Percentiles rank a stretch among this genome's conserved stretches.
phyloP scores from a whole-genome alignment of 805 yeast species.

The Starmerella apicola region DNA sequence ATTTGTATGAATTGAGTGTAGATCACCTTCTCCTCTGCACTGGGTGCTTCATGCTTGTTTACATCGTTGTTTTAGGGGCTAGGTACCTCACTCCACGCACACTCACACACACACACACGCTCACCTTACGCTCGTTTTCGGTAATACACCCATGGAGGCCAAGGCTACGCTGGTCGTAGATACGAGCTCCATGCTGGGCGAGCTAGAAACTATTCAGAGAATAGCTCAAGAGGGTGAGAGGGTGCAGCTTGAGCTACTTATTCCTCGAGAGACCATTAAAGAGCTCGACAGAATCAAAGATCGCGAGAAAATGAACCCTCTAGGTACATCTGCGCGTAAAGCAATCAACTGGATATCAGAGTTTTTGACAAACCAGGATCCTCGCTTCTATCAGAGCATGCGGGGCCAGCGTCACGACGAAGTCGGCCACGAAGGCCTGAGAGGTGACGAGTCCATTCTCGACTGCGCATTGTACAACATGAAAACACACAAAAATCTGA shows the following conservation, averaged over 20 bases:
- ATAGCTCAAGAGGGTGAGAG: constrained; percentile 1
- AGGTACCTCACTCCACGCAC: no score
- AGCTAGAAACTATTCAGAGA: constrained; percentile 1
- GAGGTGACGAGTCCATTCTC: constrained; percentile 12
- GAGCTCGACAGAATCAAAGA: constrained; percentile 18
- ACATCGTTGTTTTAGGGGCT: no score
- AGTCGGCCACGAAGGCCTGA: constrained; percentile 1
- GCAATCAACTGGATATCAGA: constrained; percentile 15
- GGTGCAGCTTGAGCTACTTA: constrained; percentile 5
- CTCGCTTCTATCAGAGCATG: neutral
- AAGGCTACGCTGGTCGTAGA: constrained; percentile 14
- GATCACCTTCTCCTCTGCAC: no score
- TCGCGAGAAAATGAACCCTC: neutral
- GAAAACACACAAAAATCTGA: neutral
- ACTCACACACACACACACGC: no score
- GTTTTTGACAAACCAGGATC: constrained; percentile 3
- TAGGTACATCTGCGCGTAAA: constrained; percentile 8
- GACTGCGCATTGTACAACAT: constrained; percentile 17
- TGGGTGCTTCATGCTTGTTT: no score
- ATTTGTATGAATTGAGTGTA: no score
- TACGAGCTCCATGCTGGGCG: constrained; percentile 11
- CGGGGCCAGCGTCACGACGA: constrained; percentile 14
- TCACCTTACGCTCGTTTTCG: no score
- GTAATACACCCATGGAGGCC: neutral
- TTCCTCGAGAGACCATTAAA: constrained; percentile 8